Base-by-base conservation (phyloP, 768 basidiomycete species). In the Glaciozyma antarctica region DNA sequence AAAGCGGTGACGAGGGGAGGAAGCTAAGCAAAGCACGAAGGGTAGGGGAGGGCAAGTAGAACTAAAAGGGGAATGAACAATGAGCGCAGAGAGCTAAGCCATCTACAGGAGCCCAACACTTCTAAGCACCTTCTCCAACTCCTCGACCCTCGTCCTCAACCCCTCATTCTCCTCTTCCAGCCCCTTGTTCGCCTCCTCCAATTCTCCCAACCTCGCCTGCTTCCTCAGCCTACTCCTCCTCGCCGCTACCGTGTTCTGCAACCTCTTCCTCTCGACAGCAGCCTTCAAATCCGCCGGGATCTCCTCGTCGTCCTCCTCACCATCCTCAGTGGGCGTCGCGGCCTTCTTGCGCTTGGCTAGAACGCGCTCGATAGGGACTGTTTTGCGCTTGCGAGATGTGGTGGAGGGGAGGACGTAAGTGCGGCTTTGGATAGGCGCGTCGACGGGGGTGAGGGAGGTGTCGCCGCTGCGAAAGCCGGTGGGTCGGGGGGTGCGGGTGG, bases 191-290 rank as follows among this genome's bases (percentile, higher is more conserved):
- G 88, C 86, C 57, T 89, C 78, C 67, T 83, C 80, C 58, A 85
- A 81, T 67, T 90, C 83, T 73, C 83, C 81, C 54, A 85, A 75
- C 45, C 52, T 53, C 28, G 22, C 60, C 57, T 64, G 67, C 79
- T 88, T 89, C 66, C 87, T 82, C 78, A 82, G 82, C 19, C 89
- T 81, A 74, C 85, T 86, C 43, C 86, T 83, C 7, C 90, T 83
- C 7, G 90, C 90, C 0, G 88, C 87, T 9, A 90, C 77, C 5
- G 90, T 90, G 69, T 92, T 92, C 78, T 87, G 86, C 21, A 85
- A 81, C 34, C 90, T 83, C 78, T 89, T 90, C 53, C 81, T 81
- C 69, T 84, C 85, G 65, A 86, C 86, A 69, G 84, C 84, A 73
- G 87, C 65, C 24, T 60, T 44, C 9, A 71, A 60, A 38, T 71